Conservation (phyloP, 257 asterid genomes). For the Galeopsis tetrahit region DNA sequence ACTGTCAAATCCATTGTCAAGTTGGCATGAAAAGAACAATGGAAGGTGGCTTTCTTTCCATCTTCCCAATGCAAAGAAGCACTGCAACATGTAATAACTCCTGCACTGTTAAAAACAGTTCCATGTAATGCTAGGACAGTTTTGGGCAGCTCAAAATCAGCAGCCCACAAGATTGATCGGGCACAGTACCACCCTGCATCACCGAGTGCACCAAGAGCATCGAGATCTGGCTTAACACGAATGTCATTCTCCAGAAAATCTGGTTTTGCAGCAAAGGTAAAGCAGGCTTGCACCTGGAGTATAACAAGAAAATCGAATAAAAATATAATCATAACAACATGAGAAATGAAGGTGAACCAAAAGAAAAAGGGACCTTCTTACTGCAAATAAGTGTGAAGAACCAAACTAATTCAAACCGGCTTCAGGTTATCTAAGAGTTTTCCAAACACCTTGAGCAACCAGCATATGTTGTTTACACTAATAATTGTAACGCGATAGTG, state of each 20-base stretch:
- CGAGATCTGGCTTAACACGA: constrained; percentile 75
- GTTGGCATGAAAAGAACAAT: constrained; percentile 70
- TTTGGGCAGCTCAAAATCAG: constrained; percentile 61
- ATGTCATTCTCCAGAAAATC: constrained; percentile 63
- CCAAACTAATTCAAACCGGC: not conserved
- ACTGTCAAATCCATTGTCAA: constrained; percentile 63
- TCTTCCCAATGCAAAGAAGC: constrained; percentile 75
- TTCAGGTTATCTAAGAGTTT: not conserved
- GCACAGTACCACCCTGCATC: constrained; percentile 82
- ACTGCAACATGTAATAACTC: constrained; percentile 64
- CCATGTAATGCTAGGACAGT: constrained; percentile 54
- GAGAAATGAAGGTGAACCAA: not conserved
- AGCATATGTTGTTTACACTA: not conserved
- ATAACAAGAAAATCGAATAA: not conserved
- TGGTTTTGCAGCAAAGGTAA: constrained; percentile 42
- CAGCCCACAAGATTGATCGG: constrained; percentile 75
- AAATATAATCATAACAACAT: not conserved
- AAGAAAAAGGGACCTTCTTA: not conserved
- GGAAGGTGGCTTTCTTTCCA: constrained; percentile 64
- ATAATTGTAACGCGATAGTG: not conserved
- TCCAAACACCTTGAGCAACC: not conserved
- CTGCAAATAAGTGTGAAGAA: not conserved
- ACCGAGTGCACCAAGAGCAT: constrained; percentile 79
- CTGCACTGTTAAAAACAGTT: constrained; percentile 54
- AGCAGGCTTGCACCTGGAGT: constrained; percentile 56